Base-by-base conservation (phyloP, 805 yeast species). In the Wickerhamomyces sydowiorum region DNA sequence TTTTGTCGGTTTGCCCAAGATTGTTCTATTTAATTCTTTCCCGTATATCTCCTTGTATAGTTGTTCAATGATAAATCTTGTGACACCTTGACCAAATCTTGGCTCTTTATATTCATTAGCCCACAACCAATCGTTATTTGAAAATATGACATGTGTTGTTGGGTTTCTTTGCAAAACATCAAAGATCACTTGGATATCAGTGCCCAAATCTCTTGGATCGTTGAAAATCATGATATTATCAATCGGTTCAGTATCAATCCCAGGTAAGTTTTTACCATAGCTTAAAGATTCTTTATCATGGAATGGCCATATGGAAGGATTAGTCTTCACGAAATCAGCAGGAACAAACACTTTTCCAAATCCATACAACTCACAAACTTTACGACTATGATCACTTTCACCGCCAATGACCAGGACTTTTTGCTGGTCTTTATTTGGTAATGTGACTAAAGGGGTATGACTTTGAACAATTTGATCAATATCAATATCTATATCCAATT, bases 11-110 rank as follows among this genome's bases (percentile, higher is more conserved):
- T 90, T 90, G 10, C 97, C 97, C 49, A 86, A 66, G 6, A 84
- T 73, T 4, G 77, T 67, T 44, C 76, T 75, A 29, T 73, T 65
- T 46, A 89, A 62, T 3, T 61, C 57, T 7, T 50, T 40, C 14
- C 78, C 77, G 44, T 83, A 80, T 41, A 70, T 58, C 38, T 73
- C 74, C 23, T 55, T 39, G 53, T 85, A 86, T 35, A 88, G 61
- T 4, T 75, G 64, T 53, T 85, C 83, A 5, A 84, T 63, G 35
- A 76, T 64, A 39, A 76, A 72, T 46, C 91, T 70, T 54, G 86
- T 82, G 2, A 91, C 95, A 21, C 97, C 97, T 64, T 89, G 96
- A 7, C 96, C 97, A 55, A 87, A 85, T 42, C 97, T 72, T 19
- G 95, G 87, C 41, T 82, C 63, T 14, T 59, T 62, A 60, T 82